Evolutionary conservation across 352 stramenopile genomes (phyloP), one percentile per base, ranked within the genome.

Genomic region (Phytophthora chlamydospora): DNA sequence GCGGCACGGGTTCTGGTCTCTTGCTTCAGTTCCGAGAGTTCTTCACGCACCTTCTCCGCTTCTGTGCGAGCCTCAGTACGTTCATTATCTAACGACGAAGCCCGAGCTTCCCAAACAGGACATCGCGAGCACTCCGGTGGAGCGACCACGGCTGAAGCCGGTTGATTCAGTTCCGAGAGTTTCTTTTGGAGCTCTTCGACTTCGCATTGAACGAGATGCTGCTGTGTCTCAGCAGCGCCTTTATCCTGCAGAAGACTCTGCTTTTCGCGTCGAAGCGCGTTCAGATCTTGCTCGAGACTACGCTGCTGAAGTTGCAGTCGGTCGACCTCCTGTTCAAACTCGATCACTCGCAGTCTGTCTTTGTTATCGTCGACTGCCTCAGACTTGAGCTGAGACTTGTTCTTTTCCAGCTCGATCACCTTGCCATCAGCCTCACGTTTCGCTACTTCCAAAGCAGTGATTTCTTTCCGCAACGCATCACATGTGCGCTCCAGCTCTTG

Each of bases 311-410:
- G 65, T 19, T 51, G 42, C 2, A 81, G 57, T 19, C 60, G 48
- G 10, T 57, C 55, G 2, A 76, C 27, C 41, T 83, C 62, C 13
- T 47, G 35, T 59, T 82, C 62, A 10, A 80, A 36, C 41, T 66
- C 60, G 1, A 27, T 49, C 16, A 62, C 39, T 42, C 45, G 44
- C 32, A 36, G 16, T 14, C 47, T 40, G 5, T 36, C 32, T 9
- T 59, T 45, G 4, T 40, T 56, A 35, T 67, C 41, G 32, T 67
- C 56, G 31, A 24, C 8, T 6, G 32, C 14, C 9, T 64, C 66
- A 2, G 55, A 53, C 16, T 74, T 33, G 3, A 72, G 27, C 1
- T 51, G 45, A 3, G 42, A 55, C 17, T 55, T 75, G 0, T 80
- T 71, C 44, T 57, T 75, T 53, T 70, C 50, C 4, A 78, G 45